These are phyloP conservation scores for Phlebopus sp. DNA, from an alignment of 1,284 basidiomycete genomes.

Conservation along the genomic window DNA sequence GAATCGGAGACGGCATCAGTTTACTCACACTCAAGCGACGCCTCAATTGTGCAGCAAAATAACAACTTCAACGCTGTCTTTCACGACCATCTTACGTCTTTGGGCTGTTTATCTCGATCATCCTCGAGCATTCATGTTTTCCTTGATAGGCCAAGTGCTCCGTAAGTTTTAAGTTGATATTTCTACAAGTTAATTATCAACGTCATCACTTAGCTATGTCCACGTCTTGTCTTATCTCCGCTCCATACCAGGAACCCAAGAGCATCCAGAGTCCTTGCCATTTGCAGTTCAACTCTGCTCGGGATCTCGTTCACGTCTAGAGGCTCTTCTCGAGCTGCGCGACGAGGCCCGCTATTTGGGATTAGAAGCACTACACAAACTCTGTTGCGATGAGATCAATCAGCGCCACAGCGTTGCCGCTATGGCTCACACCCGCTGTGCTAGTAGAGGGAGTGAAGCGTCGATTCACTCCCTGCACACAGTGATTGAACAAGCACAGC, in stretches of 20 bases:
- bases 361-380: constrained; percentile 54
- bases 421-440: not conserved
- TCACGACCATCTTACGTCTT: constrained; percentile 57
- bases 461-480: constrained; percentile 50
- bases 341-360: constrained; percentile 73
- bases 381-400: constrained; percentile 66
- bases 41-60: constrained; percentile 26
- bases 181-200: not conserved
- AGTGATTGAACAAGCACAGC: constrained; percentile 38
- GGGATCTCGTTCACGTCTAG: constrained; percentile 48
- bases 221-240: constrained; percentile 72
- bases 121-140: constrained; percentile 64
- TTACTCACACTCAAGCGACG: constrained; percentile 46
- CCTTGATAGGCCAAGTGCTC: constrained; percentile 72
- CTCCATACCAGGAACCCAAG: constrained; percentile 43
- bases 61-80: constrained; percentile 41
- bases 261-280: constrained; percentile 54
- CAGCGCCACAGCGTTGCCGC: constrained; percentile 34
- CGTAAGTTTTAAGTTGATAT: constrained; percentile 48
- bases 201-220: constrained; percentile 46
- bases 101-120: constrained; percentile 49
- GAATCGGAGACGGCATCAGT: constrained; percentile 48
- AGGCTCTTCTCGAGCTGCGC: constrained; percentile 65
- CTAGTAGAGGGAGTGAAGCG: constrained; percentile 34
- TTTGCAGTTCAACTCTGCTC: constrained; percentile 53